Base-by-base conservation (phyloP, 805 yeast species). In the Kodamaea restingae region DNA sequence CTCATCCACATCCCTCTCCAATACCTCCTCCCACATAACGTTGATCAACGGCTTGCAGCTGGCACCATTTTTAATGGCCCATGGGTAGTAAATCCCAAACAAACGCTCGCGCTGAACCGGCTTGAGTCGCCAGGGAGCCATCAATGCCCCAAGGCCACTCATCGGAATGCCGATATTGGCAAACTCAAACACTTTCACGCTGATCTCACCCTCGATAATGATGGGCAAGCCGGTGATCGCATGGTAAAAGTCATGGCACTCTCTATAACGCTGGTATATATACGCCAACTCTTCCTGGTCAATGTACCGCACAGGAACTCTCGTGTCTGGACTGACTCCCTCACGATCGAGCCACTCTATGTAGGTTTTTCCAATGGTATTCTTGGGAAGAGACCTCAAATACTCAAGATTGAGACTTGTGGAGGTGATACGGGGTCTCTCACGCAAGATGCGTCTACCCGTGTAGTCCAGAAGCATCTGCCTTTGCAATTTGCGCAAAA, bases 171-270 rank as follows among this genome's bases (percentile, higher is more conserved):
- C 95, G 43, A 91, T 75, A 58, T 93, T 91, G 54, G 93, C 83
- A 53, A 81, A 95, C 60, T 91, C 98, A 50, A 93, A 80, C 9
- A 88, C 84, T 61, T 93, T 93, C 14, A 93, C 83, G 0, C 96
- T 88, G 38, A 93, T 82, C 56, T 93, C 98, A n/a, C 98, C 98
- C 55, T 93, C 98, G 47, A 93, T 77, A 32, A 85, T 81, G 34
- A 90, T 85, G 0, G 98, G 98, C 36, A 87, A 70, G 11, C 95
- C 91, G 0, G 95, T 84, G 20, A 93, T 71, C 1, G 98, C 86
- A 56, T 93, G 98, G 56, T 88, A 91, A 54, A 93, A 93, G 56
- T 93, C 98, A 55, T 93, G 98, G 56, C 96, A 90, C 58, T 93
- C 98, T 38, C 98, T 76, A 58, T 91, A 93, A 51, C 98, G 69